Base-by-base conservation (phyloP, 2,329 filamentous ascomycete genomes). In the Pseudopithomyces chartarum region DNA sequence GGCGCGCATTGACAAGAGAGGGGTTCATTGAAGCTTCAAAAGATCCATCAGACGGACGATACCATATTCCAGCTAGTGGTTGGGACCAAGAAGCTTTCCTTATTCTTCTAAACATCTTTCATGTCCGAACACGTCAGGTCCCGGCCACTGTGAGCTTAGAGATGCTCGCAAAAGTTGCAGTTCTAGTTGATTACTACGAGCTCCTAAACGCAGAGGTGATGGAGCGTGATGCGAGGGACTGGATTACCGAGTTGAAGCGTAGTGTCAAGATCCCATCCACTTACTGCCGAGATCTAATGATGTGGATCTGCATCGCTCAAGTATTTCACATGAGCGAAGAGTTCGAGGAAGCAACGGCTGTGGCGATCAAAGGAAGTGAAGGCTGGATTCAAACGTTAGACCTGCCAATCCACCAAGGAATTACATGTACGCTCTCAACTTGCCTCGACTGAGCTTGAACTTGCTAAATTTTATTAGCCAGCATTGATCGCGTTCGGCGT, bases 71-170 rank as follows among this genome's bases (percentile, higher is more conserved):
- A 20, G 50, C 55, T 12, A 40, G 51, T 8, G 54, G 51, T 70
- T 59, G 49, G 56, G 69, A 81, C 52, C 62, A 71, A 7, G 66
- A 75, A 15, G 78, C 79, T 0, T 69, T 81, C 7, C 64, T 73
- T 12, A 76, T 78, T 20, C 59, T 81, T 1, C 64, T 82, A 53
- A 75, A 80, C 54, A 76, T 79, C 17, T 68, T 82, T 19, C 80
- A 83, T 63, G 69, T 76, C 32, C 26, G 32, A 45, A 45, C n/a
- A 34, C 50, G 50, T 7, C 40, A 76, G 40, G 73, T 83, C 13
- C 79, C 80, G 0, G 66, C 65, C 38, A 46, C 56, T 0, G 57
- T 82, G 0, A 66, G 61, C 33, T 64, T 82, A 5, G 75, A 81
- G n/a, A 67, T 73, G 10, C 68, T 84, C 11, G 74, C 75, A n/a